phyloP scores from a whole-genome alignment of 2,329 filamentous ascomycete species.

The Emergomyces orientalis region DNA sequence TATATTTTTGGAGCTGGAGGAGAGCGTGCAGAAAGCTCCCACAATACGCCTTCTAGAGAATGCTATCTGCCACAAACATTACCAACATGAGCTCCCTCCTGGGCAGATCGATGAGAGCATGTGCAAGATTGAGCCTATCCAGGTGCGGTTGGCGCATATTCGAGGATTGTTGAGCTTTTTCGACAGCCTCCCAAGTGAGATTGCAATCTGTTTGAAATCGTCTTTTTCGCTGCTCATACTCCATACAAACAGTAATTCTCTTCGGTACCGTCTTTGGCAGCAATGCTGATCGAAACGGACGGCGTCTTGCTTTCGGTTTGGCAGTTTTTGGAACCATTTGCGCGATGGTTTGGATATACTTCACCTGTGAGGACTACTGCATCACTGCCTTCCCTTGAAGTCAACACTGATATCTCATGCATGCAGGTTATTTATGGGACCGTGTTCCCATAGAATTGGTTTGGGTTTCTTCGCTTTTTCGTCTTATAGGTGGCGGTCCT shows the following conservation, averaged over 20 bases:
- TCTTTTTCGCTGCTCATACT: too few relatives aligned
- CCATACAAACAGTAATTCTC: neutral
- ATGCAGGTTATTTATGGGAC: too few relatives aligned
- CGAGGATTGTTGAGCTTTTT: too few relatives aligned
- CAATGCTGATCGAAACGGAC: conserved; percentile 1
- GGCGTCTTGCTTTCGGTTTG: conserved; percentile 2
- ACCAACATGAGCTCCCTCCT: neutral
- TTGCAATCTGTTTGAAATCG: too few relatives aligned
- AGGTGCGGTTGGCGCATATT: too few relatives aligned
- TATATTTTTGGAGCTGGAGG: neutral
- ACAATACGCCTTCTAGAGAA: conserved; percentile 4
- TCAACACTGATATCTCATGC: too few relatives aligned
- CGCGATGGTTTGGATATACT: conserved; percentile 6
- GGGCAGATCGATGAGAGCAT: too few relatives aligned
- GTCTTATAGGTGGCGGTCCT: conserved; percentile 1
- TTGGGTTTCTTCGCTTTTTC: conserved; percentile 1
- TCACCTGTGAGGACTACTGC: neutral
- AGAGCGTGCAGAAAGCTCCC: neutral
- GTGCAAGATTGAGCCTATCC: too few relatives aligned
- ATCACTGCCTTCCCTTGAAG: too few relatives aligned
- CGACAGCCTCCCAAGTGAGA: too few relatives aligned
- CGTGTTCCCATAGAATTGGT: too few relatives aligned
- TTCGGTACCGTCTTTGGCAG: conserved; percentile 1
- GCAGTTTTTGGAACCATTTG: conserved; percentile 2
- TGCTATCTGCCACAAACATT: conserved; percentile 3